Base-by-base conservation (phyloP, 169 alveolate genomes). In the Plasmodium gonderi region DNA sequence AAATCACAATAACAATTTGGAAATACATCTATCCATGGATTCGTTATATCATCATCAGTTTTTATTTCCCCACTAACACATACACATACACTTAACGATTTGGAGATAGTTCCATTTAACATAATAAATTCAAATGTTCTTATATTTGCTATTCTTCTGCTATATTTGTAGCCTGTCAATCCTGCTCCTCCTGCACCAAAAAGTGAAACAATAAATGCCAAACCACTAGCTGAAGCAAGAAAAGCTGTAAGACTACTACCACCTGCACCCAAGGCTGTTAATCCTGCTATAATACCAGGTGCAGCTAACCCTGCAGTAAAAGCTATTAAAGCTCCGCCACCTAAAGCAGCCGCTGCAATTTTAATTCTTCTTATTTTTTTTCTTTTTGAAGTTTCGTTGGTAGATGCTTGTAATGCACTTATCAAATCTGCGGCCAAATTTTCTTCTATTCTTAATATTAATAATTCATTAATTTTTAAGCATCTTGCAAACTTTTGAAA, bases 281-380 rank as follows among this genome's bases (percentile, higher is more conserved):
- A 68, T 3, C 98, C 98, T 20, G 98, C 98, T 23, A 97, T 97
- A 29, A 97, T 92, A 9, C 96, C 98, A 5, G 98, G 98, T 0
- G 98, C 96, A 11, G 98, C 98, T 72, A 96, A 74, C 5, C 98
- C 98, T n/a, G 98, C 98, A 3, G 98, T 97, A 45, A 96, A 91
- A 1, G 98, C 98, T 6, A 96, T 87, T 72, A 96, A 78, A 23
- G 97, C 97, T 4, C 98, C 98, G 40, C 98, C 97, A 12, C 98
- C 98, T 51, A 96, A 92, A 0, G 98, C 97, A 14, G 97, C 97
- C 7, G 97, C 97, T 36, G 97, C 96, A 5, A 95, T 95, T 81
- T 95, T 96, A 42, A 95, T 64, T 60, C 93, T 81, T 78, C 97
- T 64, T 36, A 92, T 90, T 29, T 92, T 79, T 79, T 72, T 95